Conservation (phyloP, 73 alveolate genomes). For the Paramecium biaurelia region DNA sequence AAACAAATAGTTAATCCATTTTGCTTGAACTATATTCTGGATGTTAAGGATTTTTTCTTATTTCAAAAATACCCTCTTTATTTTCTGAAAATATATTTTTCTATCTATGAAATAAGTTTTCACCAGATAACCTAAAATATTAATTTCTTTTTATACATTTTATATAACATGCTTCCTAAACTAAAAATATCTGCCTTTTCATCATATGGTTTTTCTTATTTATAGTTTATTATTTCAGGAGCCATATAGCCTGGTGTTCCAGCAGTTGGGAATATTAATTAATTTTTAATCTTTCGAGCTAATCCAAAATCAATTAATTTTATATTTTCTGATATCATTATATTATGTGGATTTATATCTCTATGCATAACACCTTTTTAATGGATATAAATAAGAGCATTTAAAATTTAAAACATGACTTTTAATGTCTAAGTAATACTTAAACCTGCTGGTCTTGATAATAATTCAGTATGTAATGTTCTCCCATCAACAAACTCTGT, state of each 20-base stretch:
- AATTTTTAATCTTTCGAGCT: neutral
- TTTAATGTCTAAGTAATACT: neutral
- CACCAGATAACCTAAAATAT: neutral
- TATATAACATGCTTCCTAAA: conserved; percentile 16
- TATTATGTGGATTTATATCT: conserved; percentile 48
- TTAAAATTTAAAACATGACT: neutral
- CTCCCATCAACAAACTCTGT: conserved; percentile 17
- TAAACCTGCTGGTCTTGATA: neutral
- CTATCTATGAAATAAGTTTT: neutral
- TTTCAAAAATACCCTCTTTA: conserved; percentile 19
- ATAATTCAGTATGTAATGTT: neutral
- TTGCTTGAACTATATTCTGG: neutral
- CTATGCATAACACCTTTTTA: conserved; percentile 46
- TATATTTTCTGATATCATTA: conserved; percentile 4
- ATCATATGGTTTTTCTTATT: conserved; percentile 26
- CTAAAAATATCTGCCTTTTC: conserved; percentile 35
- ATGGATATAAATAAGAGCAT: conserved; percentile 25
- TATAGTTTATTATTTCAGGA: conserved; percentile 72
- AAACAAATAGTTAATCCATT: conserved; percentile 38
- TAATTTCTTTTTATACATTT: neutral
- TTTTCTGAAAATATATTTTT: neutral
- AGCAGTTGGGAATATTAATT: conserved; percentile 56
- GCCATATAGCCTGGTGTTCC: conserved; percentile 87
- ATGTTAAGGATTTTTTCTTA: neutral
- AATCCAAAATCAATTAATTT: conserved; percentile 52